Evolutionary conservation across 257 asterid species (phyloP), one percentile per base, ranked within the genome.

Genomic region (Lycium ferocissimum): DNA sequence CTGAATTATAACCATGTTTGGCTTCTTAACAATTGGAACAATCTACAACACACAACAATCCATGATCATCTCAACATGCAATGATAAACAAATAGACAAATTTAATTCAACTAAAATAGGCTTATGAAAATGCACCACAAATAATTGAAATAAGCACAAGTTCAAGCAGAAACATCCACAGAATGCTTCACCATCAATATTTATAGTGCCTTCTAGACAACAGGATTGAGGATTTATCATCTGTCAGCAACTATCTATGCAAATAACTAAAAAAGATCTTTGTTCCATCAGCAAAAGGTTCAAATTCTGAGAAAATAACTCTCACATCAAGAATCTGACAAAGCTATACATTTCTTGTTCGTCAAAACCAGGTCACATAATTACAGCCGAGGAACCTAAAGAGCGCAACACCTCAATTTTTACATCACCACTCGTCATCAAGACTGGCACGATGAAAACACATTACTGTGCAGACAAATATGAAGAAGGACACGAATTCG

Each of bases 381-480:
- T 78, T 78, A 78, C 82, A 78, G 49, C 14, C 18, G 80, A 72
- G 58, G 80, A 45, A n/a, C 57, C 0, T 40, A 40, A 40, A 38
- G 79, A 38, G 79, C 15, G 5, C 62, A 22, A 51, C 0, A 2
- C 82, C 63, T 76, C 82, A n/a, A 13, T 7, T 11, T 49, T 53
- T 7, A 78, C 26, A 78, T 91, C 89, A 96, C 99, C 99, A 96
- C 84, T 94, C 99, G 35, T 96, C 99, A 8, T 95, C 98, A 40
- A 96, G 97, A 81, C 90, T 96, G 75, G 98, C 96, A 11, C 95
- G 98, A 86, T 95, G 99, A 88, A 94, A 96, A 89, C 98, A 96
- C 85, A 95, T 80, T 78, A 96, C 97, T 0, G 98, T 95, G 94
- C 99, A 95, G 59, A 89, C 90, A 59, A 96, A 96, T 86, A 96